Evolutionary conservation across 1,284 basidiomycete species (phyloP).

Genomic region (Heimioporus punctisporus): DNA sequence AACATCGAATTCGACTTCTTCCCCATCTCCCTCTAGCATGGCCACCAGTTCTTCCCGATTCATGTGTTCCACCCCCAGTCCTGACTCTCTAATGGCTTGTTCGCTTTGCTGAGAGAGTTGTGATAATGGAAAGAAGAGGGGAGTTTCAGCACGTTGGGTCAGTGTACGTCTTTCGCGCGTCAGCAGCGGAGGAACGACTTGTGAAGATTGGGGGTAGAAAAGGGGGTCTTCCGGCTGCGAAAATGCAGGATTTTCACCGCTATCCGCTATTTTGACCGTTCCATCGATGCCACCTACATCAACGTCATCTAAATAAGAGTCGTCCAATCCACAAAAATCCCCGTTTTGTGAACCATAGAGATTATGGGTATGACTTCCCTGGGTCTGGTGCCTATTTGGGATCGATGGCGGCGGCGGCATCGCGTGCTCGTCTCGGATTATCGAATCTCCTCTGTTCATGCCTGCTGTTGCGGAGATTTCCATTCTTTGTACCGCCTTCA

Average conservation of each 20-base stretch:
- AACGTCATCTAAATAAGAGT: conserved; percentile 1
- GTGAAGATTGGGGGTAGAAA: conserved; percentile 31
- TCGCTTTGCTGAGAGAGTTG: conserved; percentile 59
- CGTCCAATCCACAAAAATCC: conserved; percentile 16
- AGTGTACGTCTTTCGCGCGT: conserved; percentile 32
- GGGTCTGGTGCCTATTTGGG: conserved; percentile 11
- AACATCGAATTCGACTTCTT: conserved; percentile 54
- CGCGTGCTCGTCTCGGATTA: conserved; percentile 17
- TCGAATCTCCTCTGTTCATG: conserved; percentile 16
- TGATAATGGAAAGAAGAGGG: conserved; percentile 65
- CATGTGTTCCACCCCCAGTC: conserved; percentile 68
- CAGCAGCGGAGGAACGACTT: conserved; percentile 37
- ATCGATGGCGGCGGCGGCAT: conserved; percentile 33
- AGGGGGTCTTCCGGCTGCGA: conserved; percentile 17
- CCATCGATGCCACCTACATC: conserved; percentile 1
- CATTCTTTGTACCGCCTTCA: conserved; percentile 58
- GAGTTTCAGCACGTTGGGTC: conserved; percentile 39
- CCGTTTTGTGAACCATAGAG: conserved; percentile 19
- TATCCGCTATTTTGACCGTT: background rate
- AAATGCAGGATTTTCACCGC: background rate
- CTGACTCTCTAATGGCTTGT: conserved; percentile 53
- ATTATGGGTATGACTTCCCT: conserved; percentile 3
- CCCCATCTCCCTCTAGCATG: conserved; percentile 67
- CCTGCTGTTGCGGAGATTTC: conserved; percentile 32
- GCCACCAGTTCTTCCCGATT: conserved; percentile 58